Conservation (phyloP, 495 filamentous ascomycete species). For the Penicillium waksmanii region DNA sequence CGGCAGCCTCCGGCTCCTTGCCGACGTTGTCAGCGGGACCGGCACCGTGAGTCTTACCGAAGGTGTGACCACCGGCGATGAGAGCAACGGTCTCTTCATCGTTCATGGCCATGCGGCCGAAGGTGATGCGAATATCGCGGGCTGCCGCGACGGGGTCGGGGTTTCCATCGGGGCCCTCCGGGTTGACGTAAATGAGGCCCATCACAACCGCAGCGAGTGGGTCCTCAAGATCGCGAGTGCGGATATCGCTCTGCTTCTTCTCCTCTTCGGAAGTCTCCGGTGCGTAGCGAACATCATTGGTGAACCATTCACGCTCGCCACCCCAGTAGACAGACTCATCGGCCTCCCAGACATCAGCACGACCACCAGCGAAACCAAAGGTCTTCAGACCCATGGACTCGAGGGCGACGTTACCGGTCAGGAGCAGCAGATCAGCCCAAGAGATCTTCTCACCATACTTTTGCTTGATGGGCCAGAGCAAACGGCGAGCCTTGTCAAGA, state of each 20-base stretch:
- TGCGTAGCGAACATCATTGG: slow-evolving; percentile 66
- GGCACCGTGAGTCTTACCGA: slow-evolving; percentile 78
- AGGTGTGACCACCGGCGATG: slow-evolving; percentile 74
- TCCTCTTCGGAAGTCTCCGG: slow-evolving; percentile 52
- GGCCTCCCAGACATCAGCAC: slow-evolving; percentile 69
- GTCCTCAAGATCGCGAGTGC: slow-evolving; percentile 62
- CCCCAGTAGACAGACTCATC: slow-evolving; percentile 78
- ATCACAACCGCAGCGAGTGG: slow-evolving; percentile 69
- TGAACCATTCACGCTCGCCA: slow-evolving; percentile 68
- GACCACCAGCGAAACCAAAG: slow-evolving; percentile 72
- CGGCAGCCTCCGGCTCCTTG: slow-evolving; percentile 63
- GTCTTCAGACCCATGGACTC: slow-evolving; percentile 76
- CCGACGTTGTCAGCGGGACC: slow-evolving; percentile 60
- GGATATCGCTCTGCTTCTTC: slow-evolving; percentile 56
- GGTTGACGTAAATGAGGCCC: slow-evolving; percentile 79
- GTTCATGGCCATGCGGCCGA: slow-evolving; percentile 77
- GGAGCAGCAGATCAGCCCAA: slow-evolving; percentile 70
- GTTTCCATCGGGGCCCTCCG: slow-evolving; percentile 70
- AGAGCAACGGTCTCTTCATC: slow-evolving; percentile 76
- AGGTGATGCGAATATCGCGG: slow-evolving; percentile 70
- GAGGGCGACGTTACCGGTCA: slow-evolving; percentile 73
- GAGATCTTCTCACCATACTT: slow-evolving; percentile 82
- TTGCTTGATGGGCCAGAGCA: slow-evolving; percentile 79
- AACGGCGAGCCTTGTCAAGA: slow-evolving; percentile 76
- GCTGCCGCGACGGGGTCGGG: slow-evolving; percentile 70